Base-by-base conservation (phyloP, 805 yeast species). In the Cyberlindnera mississippiensis region DNA sequence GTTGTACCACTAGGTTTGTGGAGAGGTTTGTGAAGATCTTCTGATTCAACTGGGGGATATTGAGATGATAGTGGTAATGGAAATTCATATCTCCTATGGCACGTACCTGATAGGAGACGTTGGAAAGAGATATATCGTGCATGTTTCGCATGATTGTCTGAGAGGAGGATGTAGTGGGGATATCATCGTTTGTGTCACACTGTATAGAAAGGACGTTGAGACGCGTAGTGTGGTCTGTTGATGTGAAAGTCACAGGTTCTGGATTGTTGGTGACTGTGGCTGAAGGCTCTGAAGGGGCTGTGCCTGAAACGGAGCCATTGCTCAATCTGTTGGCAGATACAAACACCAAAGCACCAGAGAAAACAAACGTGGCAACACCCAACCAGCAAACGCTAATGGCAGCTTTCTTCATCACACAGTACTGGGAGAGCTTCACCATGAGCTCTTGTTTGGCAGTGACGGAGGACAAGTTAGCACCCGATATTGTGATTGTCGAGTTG, bases 341-440 rank as follows among this genome's bases (percentile, higher is more conserved):
- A 4, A 35, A 31, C 9, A 41, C 41, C 18, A 41, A 20, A 3
- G 28, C n/a, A 18, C 40, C 43, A 8, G 45, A 39, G 14, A 46
- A 18, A 10, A 53, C 42, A 30, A 48, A 51, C 14, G 44, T 35
- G 13, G 41, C 14, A 6, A 45, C 40, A 3, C 49, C 50, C 10
- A 51, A 11, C 22, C 44, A 40, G 13, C 38, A 34, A 4, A 48
- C 27, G 18, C 37, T 54, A 28, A 50, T 48, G 17, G 42, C 35
- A 1, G 45, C 42, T 27, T 48, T 53, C 33, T 50, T 53, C 40
- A 44, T 37, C 4, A 28, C 15, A 27, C 55, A 51, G 30, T 52
- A 51, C 11, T 46, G 43, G 14, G 55, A 50, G 5, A 50, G 26
- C 13, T 37, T 28, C 18, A 53, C 28, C 15, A 50, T 24, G 7